Conservation (phyloP, 225 moss, liverwort and hornwort genomes). For the Ulota crispa region DNA sequence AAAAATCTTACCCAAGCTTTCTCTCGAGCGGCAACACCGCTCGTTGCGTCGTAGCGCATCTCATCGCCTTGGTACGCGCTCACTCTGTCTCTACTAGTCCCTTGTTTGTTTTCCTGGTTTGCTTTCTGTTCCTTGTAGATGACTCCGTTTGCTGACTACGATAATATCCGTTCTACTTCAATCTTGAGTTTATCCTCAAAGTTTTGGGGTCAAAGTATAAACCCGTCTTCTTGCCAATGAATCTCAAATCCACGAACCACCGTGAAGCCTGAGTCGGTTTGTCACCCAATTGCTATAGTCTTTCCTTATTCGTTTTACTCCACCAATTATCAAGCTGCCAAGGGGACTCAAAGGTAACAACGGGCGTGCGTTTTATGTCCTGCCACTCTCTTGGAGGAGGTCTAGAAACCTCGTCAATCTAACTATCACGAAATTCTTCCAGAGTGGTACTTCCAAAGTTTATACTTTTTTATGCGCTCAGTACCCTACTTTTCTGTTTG, state of each 20-base stretch:
- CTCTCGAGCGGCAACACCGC: background rate
- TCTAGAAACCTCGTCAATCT: background rate
- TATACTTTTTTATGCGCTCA: background rate
- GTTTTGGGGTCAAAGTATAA: background rate
- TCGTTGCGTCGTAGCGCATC: conserved; percentile 30
- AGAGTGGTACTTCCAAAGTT: background rate
- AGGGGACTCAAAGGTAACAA: background rate
- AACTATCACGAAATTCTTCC: background rate
- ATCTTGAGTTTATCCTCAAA: background rate
- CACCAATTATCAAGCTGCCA: background rate
- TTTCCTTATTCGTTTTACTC: background rate
- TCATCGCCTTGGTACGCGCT: conserved; percentile 29
- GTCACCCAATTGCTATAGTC: background rate
- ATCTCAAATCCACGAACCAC: background rate
- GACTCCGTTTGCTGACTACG: background rate
- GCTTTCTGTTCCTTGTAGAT: background rate
- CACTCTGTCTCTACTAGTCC: background rate
- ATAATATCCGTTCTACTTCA: background rate
- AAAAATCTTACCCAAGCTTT: background rate
- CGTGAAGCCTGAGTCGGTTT: background rate
- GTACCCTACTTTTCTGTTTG: background rate
- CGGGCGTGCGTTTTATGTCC: background rate
- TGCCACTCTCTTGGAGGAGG: background rate
- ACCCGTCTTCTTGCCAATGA: background rate
- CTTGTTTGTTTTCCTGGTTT: background rate